Evolutionary conservation across 2,329 filamentous ascomycete genomes (phyloP).

Genomic region (Nothopassalora personata): DNA sequence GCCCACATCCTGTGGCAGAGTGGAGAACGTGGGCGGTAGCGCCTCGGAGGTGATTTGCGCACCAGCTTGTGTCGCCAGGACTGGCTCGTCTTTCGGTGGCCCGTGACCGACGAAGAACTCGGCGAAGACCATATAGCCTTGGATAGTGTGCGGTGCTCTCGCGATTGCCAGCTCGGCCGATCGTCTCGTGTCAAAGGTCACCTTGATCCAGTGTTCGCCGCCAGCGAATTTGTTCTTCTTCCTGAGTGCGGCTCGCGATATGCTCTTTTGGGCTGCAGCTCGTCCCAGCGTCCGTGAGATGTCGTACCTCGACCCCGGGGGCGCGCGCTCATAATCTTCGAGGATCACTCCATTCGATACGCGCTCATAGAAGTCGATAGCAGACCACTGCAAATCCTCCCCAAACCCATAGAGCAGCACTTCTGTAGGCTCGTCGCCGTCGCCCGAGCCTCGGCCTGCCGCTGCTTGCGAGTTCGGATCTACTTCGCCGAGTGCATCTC

Average conservation of each 20-base stretch:
- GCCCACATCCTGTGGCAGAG: slow-evolving; percentile 24
- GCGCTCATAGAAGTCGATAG: slow-evolving; percentile 80
- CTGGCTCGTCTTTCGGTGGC: slow-evolving; percentile 39
- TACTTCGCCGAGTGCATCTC: slow-evolving; percentile 25
- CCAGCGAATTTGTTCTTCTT: slow-evolving; percentile 78
- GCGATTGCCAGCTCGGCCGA: slow-evolving; percentile 46
- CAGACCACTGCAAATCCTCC: slow-evolving; percentile 68
- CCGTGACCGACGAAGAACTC: slow-evolving; percentile 44
- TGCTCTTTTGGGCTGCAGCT: slow-evolving; percentile 59
- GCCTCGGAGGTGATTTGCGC: slow-evolving; percentile 26
- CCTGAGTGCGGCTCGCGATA: slow-evolving; percentile 67
- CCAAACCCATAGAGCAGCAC: slow-evolving; percentile 80
- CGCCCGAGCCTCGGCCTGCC: slow-evolving; percentile 31
- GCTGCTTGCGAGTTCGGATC: slow-evolving; percentile 19
- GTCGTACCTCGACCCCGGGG: slow-evolving; percentile 70
- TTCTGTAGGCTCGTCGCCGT: slow-evolving; percentile 56
- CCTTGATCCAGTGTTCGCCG: slow-evolving; percentile 80
- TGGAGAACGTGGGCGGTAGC: slow-evolving; percentile 29
- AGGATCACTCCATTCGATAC: slow-evolving; percentile 75
- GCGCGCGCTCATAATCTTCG: slow-evolving; percentile 85
- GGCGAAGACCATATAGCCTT: slow-evolving; percentile 45
- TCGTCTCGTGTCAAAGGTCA: slow-evolving; percentile 47
- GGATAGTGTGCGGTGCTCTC: slow-evolving; percentile 43
- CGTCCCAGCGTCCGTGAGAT: slow-evolving; percentile 69
- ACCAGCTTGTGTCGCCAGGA: slow-evolving; percentile 36